Percentiles rank a stretch among this genome's conserved stretches.
These are phyloP conservation scores for Cystobasidium sp. DNA, from an alignment of 1,284 basidiomycete species.

Conservation along the genomic window DNA sequence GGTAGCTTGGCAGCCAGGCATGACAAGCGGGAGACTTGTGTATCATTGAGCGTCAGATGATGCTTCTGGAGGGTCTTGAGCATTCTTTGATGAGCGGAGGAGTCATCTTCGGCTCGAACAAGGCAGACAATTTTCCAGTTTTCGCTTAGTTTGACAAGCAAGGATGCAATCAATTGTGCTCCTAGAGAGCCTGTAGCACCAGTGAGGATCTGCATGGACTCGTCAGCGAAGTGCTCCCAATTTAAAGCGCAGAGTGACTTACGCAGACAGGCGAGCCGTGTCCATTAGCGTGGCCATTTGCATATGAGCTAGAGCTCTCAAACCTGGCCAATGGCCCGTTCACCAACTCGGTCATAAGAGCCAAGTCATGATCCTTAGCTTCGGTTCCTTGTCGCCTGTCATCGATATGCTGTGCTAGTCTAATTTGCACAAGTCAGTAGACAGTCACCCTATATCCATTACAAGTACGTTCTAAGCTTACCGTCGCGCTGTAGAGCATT, in stretches of 20 bases:
- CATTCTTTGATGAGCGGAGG: slow-evolving; percentile 58
- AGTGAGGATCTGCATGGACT: slow-evolving; percentile 59
- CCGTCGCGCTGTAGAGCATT: slow-evolving; percentile 59
- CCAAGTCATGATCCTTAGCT: slow-evolving; percentile 3
- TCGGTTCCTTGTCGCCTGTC: not conserved
- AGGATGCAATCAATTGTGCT: slow-evolving; percentile 64
- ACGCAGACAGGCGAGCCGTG: slow-evolving; percentile 5
- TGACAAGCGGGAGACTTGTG: slow-evolving; percentile 9
- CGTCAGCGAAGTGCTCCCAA: not conserved
- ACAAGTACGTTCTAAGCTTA: slow-evolving; percentile 45
- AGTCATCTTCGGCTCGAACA: slow-evolving; percentile 61
- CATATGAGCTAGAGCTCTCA: not conserved
- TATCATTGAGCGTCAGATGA: not conserved
- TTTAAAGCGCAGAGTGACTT: not conserved
- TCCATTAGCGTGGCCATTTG: not conserved
- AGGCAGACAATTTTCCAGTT: slow-evolving; percentile 64
- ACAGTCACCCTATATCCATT: not conserved
- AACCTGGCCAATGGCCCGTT: not conserved
- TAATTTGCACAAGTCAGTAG: not conserved
- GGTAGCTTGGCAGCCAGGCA: slow-evolving; percentile 48
- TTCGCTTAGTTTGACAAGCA: slow-evolving; percentile 56
- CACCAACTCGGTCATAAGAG: slow-evolving; percentile 19
- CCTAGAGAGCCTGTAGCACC: slow-evolving; percentile 69
- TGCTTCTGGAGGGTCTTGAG: slow-evolving; percentile 55
- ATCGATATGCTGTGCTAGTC: slow-evolving; percentile 5